Conservation (phyloP, 257 asterid species). For the Ehretia macrophylla region DNA sequence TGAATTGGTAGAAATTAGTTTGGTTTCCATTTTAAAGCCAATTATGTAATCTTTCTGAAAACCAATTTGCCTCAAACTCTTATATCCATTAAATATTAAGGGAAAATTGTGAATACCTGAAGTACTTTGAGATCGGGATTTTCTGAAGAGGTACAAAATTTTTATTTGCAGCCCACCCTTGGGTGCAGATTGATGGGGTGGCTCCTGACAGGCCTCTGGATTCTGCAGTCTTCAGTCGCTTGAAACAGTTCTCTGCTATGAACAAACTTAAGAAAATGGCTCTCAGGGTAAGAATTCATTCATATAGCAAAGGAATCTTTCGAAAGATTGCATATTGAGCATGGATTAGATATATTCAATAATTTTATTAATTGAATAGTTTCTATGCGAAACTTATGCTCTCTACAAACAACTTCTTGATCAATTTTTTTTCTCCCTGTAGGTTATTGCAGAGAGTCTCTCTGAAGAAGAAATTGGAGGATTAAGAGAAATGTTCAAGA, state of each 20-base stretch:
- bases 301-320: background rate
- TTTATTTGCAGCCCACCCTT: constrained; percentile 62
- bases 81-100: too few relatives aligned
- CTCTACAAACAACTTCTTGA: background rate
- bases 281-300: constrained; percentile 24
- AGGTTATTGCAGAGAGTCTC: constrained; percentile 84
- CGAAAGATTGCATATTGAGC: background rate
- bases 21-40: too few relatives aligned
- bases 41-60: too few relatives aligned
- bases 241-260: constrained; percentile 38
- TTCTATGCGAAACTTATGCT: background rate
- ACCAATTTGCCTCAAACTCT: too few relatives aligned
- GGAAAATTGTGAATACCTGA: background rate
- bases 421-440: constrained; percentile 6
- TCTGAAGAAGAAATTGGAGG: constrained; percentile 95
- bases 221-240: constrained; percentile 65
- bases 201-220: constrained; percentile 85
- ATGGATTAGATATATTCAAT: too few relatives aligned
- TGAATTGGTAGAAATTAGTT: too few relatives aligned
- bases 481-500: constrained; percentile 70
- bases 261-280: constrained; percentile 45
- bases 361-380: background rate
- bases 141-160: background rate
- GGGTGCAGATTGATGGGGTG: constrained; percentile 70
- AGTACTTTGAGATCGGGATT: too few relatives aligned